phyloP scores from a whole-genome alignment of 768 basidiomycete species.

The Sutorius australiensis region DNA sequence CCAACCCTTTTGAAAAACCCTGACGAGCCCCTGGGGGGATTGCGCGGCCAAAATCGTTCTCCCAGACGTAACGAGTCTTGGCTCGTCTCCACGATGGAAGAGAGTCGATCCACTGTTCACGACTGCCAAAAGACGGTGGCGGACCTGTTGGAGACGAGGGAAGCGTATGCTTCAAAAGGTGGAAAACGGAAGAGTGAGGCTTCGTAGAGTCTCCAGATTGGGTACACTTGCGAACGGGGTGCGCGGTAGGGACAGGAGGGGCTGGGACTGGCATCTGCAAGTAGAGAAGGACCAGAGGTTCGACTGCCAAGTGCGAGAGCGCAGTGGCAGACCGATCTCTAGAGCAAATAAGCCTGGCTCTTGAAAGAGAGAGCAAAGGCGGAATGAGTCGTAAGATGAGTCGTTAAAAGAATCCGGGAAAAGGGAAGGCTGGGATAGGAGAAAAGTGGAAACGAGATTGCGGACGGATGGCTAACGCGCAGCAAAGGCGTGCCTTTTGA shows the following conservation, averaged over 20 bases:
- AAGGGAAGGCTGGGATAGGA: constrained; percentile 28
- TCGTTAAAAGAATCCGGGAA: constrained; percentile 52
- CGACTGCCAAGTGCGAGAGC: constrained; percentile 42
- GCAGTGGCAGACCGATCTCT: constrained; percentile 42
- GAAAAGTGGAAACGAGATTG: constrained; percentile 26
- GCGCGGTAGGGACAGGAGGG: constrained; percentile 55
- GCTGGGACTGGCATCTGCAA: constrained; percentile 88
- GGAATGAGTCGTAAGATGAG: constrained; percentile 57
- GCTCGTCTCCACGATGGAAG: constrained; percentile 68
- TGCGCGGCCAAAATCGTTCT: constrained; percentile 40
- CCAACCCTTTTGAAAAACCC: constrained; percentile 75
- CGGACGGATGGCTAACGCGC: constrained; percentile 70
- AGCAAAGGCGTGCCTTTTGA: constrained; percentile 92
- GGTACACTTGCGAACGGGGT: constrained; percentile 61
- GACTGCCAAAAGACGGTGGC: constrained; percentile 60
- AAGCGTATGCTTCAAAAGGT: constrained; percentile 53
- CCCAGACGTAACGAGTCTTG: constrained; percentile 65
- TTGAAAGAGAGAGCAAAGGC: constrained; percentile 37
- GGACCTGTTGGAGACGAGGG: constrained; percentile 58
- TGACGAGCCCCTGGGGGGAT: constrained; percentile 29
- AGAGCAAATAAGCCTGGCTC: constrained; percentile 37
- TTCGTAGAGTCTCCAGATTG: constrained; percentile 39
- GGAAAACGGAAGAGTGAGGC: constrained; percentile 43
- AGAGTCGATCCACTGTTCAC: constrained; percentile 71
- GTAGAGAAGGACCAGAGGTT: constrained; percentile 36